Conservation (phyloP, 2,329 filamentous ascomycete species). For the Arthrobotrys megalospora region DNA sequence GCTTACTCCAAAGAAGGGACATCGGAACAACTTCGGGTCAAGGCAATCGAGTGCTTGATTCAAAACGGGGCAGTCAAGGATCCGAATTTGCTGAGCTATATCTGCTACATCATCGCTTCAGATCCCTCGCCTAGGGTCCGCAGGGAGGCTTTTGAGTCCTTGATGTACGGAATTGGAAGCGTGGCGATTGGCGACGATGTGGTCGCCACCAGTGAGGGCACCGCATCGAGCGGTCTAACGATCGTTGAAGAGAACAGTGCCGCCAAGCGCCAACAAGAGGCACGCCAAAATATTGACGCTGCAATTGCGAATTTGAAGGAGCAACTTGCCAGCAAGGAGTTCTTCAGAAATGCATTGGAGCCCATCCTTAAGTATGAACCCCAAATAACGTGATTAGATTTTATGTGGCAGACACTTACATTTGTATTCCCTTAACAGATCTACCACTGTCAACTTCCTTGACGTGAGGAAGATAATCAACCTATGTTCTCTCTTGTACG, state of each 20-base stretch:
- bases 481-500: constrained; percentile 71
- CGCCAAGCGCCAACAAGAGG: constrained; percentile 69
- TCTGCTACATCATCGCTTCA: constrained; percentile 74
- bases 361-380: constrained; percentile 67
- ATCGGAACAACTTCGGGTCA: constrained; percentile 76
- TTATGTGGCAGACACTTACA: constrained; percentile 16
- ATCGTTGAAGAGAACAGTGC: constrained; percentile 69
- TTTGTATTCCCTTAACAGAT: constrained; percentile 64
- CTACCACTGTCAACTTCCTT: constrained; percentile 69
- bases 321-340: constrained; percentile 69
- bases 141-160: constrained; percentile 73
- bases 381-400: background rate
- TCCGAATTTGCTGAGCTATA: constrained; percentile 72
- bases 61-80: constrained; percentile 76
- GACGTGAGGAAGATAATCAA: constrained; percentile 72
- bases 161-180: constrained; percentile 75
- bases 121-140: constrained; percentile 77
- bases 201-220: constrained; percentile 51
- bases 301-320: constrained; percentile 71
- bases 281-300: constrained; percentile 70
- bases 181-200: constrained; percentile 76
- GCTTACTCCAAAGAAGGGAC: constrained; percentile 78
- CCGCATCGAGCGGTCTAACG: constrained; percentile 69
- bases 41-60: constrained; percentile 76
- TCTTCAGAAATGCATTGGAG: constrained; percentile 71